Base-by-base conservation (phyloP, 352 stramenopile species). In the Globisporangium camurandrum region DNA sequence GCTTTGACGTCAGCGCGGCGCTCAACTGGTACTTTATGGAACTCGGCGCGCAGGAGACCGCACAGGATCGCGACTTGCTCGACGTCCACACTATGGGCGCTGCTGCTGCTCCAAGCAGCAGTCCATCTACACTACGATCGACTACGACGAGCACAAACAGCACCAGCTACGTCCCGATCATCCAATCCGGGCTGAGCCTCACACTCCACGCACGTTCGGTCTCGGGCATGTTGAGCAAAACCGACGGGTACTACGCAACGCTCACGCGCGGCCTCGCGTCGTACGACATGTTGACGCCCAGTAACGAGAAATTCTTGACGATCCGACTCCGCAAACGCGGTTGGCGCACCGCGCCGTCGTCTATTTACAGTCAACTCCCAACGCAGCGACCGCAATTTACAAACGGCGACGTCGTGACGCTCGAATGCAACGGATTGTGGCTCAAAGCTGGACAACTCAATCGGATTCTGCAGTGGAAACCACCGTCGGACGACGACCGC, bases 21-120 rank as follows among this genome's bases (percentile, higher is more conserved):
- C 62, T 94, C 51, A 94, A 94, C 54, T 90, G 79, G 71, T 94
- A 94, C 67, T 94, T 94, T 39, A 81, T 81, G 42, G 80, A 92
- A 47, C 64, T 92, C 27, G 77, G 33, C 62, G 66, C 54, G 39
- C 61, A 46, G 48, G 55, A 55, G 34, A 49, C 37, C 3, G 33
- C 38, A 34, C 54, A 46, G 31, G 51, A 37, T 40, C 34, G 53
- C 37, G 51, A 41, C 36, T n/a, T 22, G 14, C 17, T 5, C n/a
- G 43, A 41, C 43, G 26, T 49, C 11, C 30, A 14, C 17, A 41
- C 42, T 19, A 31, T 38, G 38, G 30, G 40, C 4, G 23, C 36
- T 24, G 33, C 28, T 4, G 20, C 12, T 14, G n/a, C 38, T 12
- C 33, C 9, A 16, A 37, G 47, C 26, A 46, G 36, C 20, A 27